Percentiles rank a stretch among this genome's conserved stretches.
These are phyloP conservation scores for Malus hybrid DNA, from an alignment of 331 rosid species.

Conservation along the genomic window DNA sequence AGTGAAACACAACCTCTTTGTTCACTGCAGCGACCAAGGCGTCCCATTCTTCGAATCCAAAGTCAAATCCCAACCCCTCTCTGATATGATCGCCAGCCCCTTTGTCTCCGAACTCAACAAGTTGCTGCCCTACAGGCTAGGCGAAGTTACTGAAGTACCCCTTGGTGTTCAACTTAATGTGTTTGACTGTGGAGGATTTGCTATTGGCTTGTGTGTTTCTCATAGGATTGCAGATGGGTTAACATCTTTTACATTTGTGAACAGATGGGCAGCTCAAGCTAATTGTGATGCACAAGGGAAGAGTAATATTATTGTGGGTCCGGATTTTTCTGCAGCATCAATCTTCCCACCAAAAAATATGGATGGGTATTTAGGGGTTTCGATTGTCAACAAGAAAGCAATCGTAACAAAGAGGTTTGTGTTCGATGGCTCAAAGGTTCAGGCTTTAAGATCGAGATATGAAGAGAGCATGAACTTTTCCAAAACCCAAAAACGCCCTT, in stretches of 20 bases:
- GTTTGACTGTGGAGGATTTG: conserved; percentile 2
- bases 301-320: background rate
- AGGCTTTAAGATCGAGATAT: conserved; percentile 3
- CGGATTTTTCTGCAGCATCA: conserved; percentile 6
- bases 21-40: conserved; percentile 23
- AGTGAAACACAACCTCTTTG: background rate
- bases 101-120: background rate
- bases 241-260: conserved; percentile 6
- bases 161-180: conserved; percentile 22
- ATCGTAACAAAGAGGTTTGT: conserved; percentile 14
- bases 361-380: background rate
- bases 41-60: conserved; percentile 17
- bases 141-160: background rate
- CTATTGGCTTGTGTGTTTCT: conserved; percentile 12
- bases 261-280: conserved; percentile 7
- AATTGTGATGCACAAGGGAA: background rate
- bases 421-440: conserved; percentile 6
- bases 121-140: conserved; percentile 9
- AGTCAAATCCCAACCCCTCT: background rate
- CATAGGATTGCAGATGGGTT: conserved; percentile 16
- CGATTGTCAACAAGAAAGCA: background rate
- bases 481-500: conserved; percentile 1
- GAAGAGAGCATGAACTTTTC: background rate
- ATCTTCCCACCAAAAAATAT: conserved; percentile 15
- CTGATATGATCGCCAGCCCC: conserved; percentile 8